Conservation (phyloP, 768 basidiomycete species). For the Tricholoma sp. region DNA sequence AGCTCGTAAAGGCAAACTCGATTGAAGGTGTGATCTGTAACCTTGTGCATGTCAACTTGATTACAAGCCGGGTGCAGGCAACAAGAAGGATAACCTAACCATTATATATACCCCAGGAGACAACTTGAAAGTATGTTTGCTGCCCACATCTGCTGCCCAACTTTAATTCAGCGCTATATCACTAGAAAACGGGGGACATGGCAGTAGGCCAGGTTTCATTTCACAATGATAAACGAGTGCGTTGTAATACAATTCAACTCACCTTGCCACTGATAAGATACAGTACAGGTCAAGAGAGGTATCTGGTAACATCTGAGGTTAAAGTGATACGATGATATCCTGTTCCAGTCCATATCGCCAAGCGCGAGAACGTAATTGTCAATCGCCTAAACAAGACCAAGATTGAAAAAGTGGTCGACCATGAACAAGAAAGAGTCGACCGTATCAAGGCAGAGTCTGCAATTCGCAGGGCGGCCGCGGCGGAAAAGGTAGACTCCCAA, state of each 20-base stretch:
- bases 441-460: slow-evolving; percentile 75
- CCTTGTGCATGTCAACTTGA: not conserved
- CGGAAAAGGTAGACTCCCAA: slow-evolving; percentile 50
- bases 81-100: slow-evolving; percentile 91
- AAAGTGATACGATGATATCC: not conserved
- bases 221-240: slow-evolving; percentile 81
- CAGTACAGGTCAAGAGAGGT: slow-evolving; percentile 74
- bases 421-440: slow-evolving; percentile 83
- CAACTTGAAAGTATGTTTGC: slow-evolving; percentile 74
- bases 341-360: slow-evolving; percentile 61
- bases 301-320: slow-evolving; percentile 1
- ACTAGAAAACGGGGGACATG: slow-evolving; percentile 96
- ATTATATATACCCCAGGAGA: slow-evolving; percentile 92
- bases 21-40: slow-evolving; percentile 67
- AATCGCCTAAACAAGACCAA: slow-evolving; percentile 96
- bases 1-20: slow-evolving; percentile 96
- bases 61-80: slow-evolving; percentile 48
- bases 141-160: not conserved
- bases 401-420: slow-evolving; percentile 76
- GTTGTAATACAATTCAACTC: slow-evolving; percentile 8
- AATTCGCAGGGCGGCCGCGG: slow-evolving; percentile 52
- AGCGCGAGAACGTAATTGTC: slow-evolving; percentile 83
- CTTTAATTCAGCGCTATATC: not conserved
- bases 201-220: slow-evolving; percentile 95
- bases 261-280: not conserved